Evolutionary conservation across 2,329 filamentous ascomycete genomes (phyloP), one percentile per base, ranked within the genome.

Genomic region (Venturia aucupariae): DNA sequence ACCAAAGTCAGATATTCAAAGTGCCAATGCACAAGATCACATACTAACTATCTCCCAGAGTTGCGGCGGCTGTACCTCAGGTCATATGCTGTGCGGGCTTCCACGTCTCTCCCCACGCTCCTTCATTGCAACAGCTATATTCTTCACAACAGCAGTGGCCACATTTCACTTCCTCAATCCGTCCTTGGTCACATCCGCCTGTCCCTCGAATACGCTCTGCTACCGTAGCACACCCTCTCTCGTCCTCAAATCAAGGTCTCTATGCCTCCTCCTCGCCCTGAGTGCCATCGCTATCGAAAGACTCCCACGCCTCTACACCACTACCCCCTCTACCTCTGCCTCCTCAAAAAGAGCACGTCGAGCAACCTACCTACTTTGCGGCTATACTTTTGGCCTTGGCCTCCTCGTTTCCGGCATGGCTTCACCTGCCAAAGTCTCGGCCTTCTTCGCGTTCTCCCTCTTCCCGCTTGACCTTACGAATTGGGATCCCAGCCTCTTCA

Each of bases 391-490:
- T 60, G 81, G 79, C 1, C 72, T 82, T 0, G 81, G 81, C 1
- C 74, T 84, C 3, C 71, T 81, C 39, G 76, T 83, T 55, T 78
- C 78, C 3, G 80, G 80, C 19, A 82, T 84, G 81, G 75, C 80
- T 0, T 73, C 79, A 35, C 76, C 81, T 0, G 72, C 73, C 0
- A 84, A 83, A 68, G 79, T 83, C 1, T 70, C 80, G 19, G 73
- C 79, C 0, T 83, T 83, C 70, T 80, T 83, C 60, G 74, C 74
- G 38, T 71, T 78, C 61, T 68, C 72, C 2, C 69, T 76, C 41
- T 65, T 72, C 10, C 61, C 61, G 22, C 38, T 63, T 15, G 46
- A 55, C n/a, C 30, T 55, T 13, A n/a, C 27, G 19, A 73, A 73
- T 4, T 81, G 80, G 70, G 81, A 84, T 68, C 81, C 81, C 0